Percentiles rank a stretch among this genome's conserved stretches.
Conservation (phyloP, 2,329 filamentous ascomycete genomes). For the Colletotrichum horii region DNA sequence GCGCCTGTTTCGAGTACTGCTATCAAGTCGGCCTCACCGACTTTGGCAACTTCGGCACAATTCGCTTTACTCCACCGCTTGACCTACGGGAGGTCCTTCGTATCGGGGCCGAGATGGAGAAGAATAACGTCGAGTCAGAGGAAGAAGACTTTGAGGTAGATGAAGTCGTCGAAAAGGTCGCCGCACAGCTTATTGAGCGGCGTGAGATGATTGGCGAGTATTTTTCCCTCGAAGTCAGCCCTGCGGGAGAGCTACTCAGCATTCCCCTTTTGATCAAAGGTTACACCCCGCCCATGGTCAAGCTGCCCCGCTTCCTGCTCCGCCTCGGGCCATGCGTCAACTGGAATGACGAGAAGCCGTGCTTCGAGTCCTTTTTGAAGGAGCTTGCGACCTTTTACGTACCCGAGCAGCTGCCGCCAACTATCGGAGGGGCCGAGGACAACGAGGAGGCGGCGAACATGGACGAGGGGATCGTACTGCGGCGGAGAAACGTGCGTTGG, state of each 20-base stretch:
- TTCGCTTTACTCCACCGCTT: conserved; percentile 80
- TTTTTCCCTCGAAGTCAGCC: conserved; percentile 84
- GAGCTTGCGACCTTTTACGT: conserved; percentile 92
- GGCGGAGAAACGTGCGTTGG: conserved; percentile 73
- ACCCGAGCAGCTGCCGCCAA: conserved; percentile 78
- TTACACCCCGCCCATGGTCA: conserved; percentile 84
- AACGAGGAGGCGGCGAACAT: conserved; percentile 35
- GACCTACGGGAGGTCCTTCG: conserved; percentile 72
- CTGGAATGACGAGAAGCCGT: conserved; percentile 84
- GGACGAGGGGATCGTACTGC: conserved; percentile 56
- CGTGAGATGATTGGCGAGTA: conserved; percentile 92
- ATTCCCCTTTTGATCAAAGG: conserved; percentile 89
- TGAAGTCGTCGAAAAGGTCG: conserved; percentile 69
- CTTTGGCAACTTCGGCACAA: conserved; percentile 91
- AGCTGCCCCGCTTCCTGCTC: conserved; percentile 87
- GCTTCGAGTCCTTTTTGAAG: conserved; percentile 83
- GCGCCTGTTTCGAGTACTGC: conserved; percentile 86
- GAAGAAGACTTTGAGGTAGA: conserved; percentile 69
- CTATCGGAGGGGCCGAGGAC: conserved; percentile 32
- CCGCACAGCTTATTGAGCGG: conserved; percentile 72
- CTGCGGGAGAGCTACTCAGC: conserved; percentile 75
- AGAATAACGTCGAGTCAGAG: conserved; percentile 42
- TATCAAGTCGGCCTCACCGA: conserved; percentile 95
- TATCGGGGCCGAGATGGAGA: conserved; percentile 76
- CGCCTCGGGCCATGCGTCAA: conserved; percentile 86